phyloP scores from a whole-genome alignment of 805 yeast species.

The Suhomyces tanzawaensis region DNA sequence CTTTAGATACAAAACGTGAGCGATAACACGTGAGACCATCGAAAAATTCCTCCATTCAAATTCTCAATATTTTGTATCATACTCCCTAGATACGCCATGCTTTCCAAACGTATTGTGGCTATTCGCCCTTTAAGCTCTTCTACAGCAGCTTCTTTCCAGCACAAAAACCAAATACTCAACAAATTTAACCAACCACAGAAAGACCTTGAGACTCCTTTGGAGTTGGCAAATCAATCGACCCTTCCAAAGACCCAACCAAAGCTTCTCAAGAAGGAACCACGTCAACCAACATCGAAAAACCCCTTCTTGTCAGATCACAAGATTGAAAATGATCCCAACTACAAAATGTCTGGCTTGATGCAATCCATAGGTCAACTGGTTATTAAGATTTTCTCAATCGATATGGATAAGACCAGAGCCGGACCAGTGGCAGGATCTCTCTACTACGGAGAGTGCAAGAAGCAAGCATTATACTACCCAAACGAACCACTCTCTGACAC shows the following conservation, averaged over 20 bases:
- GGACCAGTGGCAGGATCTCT: constrained; percentile 92
- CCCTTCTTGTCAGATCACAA: constrained; percentile 41
- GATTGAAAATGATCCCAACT: constrained; percentile 36
- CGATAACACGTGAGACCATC: background rate
- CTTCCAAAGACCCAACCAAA: constrained; percentile 39
- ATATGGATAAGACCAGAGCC: constrained; percentile 89
- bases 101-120: background rate
- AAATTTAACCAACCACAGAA: constrained; percentile 16
- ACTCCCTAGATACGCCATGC: background rate
- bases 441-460: constrained; percentile 83
- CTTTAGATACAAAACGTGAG: too few relatives aligned
- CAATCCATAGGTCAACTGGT: constrained; percentile 61
- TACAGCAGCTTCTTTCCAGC: constrained; percentile 7
- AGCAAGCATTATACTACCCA: constrained; percentile 77
- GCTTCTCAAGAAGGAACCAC: constrained; percentile 31
- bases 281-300: constrained; percentile 33
- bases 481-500: constrained; percentile 67
- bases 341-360: constrained; percentile 33
- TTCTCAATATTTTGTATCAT: background rate
- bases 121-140: background rate
- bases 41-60: background rate
- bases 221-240: constrained; percentile 38
- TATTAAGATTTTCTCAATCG: constrained; percentile 62
- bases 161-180: constrained; percentile 14
- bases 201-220: constrained; percentile 29